Evolutionary conservation across 176 grass and related monocot genomes (phyloP).

Genomic region (Eragrostis nindensis): DNA sequence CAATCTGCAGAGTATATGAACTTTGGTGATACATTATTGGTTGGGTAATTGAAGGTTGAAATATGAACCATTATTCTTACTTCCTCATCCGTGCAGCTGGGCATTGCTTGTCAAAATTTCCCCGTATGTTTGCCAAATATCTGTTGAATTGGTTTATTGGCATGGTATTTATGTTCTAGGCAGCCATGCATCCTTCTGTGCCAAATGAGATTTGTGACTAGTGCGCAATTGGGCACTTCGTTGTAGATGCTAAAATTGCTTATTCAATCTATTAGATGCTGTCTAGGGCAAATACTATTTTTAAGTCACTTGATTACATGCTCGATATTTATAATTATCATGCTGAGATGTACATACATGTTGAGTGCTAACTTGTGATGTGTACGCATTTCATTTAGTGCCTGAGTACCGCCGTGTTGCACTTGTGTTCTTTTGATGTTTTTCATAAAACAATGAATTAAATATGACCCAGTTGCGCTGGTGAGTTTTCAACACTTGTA

Average conservation of each 20-base stretch:
- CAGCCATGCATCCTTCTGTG: background rate
- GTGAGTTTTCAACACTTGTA: background rate
- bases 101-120: background rate
- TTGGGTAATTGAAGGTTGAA: background rate
- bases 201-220: background rate
- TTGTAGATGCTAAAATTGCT: background rate
- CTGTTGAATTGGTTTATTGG: too few relatives aligned
- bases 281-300: background rate
- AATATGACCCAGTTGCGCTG: background rate
- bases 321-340: background rate
- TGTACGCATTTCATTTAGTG: constrained; percentile 6
- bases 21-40: background rate
- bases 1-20: background rate
- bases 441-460: background rate
- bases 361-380: background rate
- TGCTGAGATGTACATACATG: background rate
- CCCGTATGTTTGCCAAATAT: background rate
- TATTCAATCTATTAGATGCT: background rate
- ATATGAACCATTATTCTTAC: background rate
- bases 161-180: too few relatives aligned
- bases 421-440: background rate
- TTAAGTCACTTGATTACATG: background rate
- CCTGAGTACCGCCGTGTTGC: background rate
- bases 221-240: background rate
- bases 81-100: background rate